Evolutionary conservation across 2,329 filamentous ascomycete species (phyloP), one percentile per base, ranked within the genome.

Genomic region (Fusarium sterilihyphosum): DNA sequence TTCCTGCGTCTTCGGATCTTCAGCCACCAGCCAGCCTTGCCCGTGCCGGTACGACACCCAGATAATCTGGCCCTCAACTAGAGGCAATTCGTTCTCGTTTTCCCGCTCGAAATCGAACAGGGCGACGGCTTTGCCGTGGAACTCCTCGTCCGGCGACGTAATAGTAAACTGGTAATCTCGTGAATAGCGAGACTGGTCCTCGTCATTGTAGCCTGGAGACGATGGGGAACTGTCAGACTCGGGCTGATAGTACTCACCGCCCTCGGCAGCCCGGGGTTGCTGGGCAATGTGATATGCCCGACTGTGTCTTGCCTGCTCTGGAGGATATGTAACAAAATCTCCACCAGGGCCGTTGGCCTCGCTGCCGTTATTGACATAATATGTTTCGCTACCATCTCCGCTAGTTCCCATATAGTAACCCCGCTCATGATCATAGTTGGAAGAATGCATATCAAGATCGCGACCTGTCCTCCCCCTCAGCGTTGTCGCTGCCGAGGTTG

Each of bases 21-120:
- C 94, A 8, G 96, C 96, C 31, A 99, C 96, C 59, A 99, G 88
- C 96, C 96, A 99, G 63, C 96, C 96, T 83, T 98, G 95, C 22
- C 96, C 96, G 80, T 98, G 95, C 49, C 96, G 90, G 82, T 98
- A 99, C 22, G 94, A 97, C 31, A 99, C 95, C 86, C 96, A 93
- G 65, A 99, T 98, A 65, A 98, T 94, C 80, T 99, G 96, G 11
- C 96, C 96, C 83, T 99, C 96, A 2, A 94, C 92, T 53, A 99
- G 86, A 8, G 95, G 94, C 65, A 99, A 86, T 83, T 99, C 96
- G 80, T 98, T 99, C 81, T 98, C 95, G 81, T 98, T 98, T 83
- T 98, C 96, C 38, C 95, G 90, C 77, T 92, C 92, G 83, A 99
- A 99, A 81, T 98, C 95, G 81, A 98, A 99, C 29, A 99, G 87